Evolutionary conservation across 2,329 filamentous ascomycete genomes (phyloP), one percentile per base, ranked within the genome.

Genomic region (Celoporthe dispersa): DNA sequence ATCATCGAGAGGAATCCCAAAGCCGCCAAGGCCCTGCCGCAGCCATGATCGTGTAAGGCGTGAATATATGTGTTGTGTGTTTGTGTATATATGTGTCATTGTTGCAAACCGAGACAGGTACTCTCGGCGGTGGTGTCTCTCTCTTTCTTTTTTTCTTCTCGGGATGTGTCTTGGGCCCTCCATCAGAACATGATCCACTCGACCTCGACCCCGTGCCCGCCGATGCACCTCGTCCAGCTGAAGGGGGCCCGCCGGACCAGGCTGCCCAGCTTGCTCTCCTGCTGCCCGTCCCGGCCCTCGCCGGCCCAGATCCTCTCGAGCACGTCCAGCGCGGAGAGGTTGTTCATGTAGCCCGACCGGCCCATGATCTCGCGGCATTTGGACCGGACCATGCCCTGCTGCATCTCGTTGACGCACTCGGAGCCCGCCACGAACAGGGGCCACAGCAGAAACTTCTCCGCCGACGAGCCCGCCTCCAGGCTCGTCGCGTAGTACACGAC

Each of bases 321-420:
- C 4, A 97, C 89, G 76, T 96, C 92, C 35, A 98, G 85, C 9
- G 92, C 94, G 8, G 92, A 92, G 55, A 97, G 86, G 78, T 97
- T 98, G 81, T 97, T 98, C 85, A 94, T 93, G 81, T 98, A 98
- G 1, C 94, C 94, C 67, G 92, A 95, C 74, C 95, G 92, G 39
- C 90, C 88, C 85, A 95, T 94, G 74, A 98, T 95, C 77, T 95
- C 94, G 60, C 90, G 86, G 81, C 94, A 97, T 75, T 94, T 91
- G 74, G 89, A 86, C 67, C 94, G 89, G 66, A 98, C 91, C 70
- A 94, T 88, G 69, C 88, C 88, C 73, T 94, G 92, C 76, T 97
- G 92, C 65, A 90, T 84, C 76, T 92, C 89, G 74, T 93, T 91
- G 73, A 96, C 91, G 76, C 94, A 97, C 82, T 98, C 95, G 31